These are phyloP conservation scores for Turritis glabra DNA, from an alignment of 345 rosid species.

Conservation along the genomic window DNA sequence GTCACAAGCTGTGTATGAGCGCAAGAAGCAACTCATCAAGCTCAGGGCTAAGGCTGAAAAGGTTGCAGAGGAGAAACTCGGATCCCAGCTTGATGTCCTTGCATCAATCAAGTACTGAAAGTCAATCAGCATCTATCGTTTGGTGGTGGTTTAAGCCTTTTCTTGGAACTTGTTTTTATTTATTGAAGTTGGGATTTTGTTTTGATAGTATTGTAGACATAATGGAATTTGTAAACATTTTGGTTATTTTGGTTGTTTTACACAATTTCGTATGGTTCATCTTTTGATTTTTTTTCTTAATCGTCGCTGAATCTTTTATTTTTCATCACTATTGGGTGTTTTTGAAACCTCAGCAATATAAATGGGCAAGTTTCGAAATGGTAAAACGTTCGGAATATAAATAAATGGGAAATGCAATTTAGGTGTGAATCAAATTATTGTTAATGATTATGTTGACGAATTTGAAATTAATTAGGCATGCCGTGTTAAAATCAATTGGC, in stretches of 20 bases:
- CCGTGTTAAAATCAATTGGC: too few relatives aligned
- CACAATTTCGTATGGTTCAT: background rate
- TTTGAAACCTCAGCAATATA: too few relatives aligned
- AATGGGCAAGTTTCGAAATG: too few relatives aligned
- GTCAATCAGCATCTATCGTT: background rate
- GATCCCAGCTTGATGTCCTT: slow-evolving; percentile 65
- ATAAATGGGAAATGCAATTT: too few relatives aligned
- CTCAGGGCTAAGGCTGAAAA: slow-evolving; percentile 80
- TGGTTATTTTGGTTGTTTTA: background rate
- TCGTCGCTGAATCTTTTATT: background rate
- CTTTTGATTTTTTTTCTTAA: background rate
- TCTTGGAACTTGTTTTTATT: background rate
- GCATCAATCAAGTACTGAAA: slow-evolving; percentile 63
- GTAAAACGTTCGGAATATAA: too few relatives aligned
- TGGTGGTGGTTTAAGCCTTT: background rate
- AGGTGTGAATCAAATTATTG: too few relatives aligned
- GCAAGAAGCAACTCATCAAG: slow-evolving; percentile 76
- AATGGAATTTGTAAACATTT: background rate
- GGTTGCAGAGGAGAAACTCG: slow-evolving; percentile 85
- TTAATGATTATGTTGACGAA: too few relatives aligned
- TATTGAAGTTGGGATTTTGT: too few relatives aligned
- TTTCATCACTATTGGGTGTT: too few relatives aligned
- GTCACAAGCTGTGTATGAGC: slow-evolving; percentile 64
- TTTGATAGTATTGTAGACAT: background rate
- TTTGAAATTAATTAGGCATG: too few relatives aligned